These are phyloP conservation scores for Scutellaria minor DNA, from an alignment of 257 asterid genomes.

Conservation along the genomic window DNA sequence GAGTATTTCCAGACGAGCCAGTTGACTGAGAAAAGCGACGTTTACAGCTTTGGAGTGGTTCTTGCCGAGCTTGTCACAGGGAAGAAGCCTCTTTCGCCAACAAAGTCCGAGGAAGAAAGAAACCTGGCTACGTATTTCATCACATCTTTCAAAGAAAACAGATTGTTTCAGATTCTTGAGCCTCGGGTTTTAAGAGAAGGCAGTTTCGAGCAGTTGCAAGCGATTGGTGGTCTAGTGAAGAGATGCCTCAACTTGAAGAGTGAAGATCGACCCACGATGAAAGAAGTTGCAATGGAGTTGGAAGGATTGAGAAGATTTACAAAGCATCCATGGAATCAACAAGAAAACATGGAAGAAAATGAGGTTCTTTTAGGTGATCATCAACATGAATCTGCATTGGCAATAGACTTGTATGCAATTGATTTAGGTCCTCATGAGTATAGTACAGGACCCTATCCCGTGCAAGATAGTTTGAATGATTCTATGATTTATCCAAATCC, in stretches of 20 bases:
- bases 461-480: too few relatives aligned
- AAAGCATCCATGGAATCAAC: background rate
- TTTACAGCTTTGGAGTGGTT: constrained; percentile 38
- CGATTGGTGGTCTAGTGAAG: constrained; percentile 27
- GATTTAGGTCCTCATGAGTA: too few relatives aligned
- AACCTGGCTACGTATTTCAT: constrained; percentile 28
- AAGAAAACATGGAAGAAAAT: background rate
- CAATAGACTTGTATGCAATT: too few relatives aligned
- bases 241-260: constrained; percentile 28
- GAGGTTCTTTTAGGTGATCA: too few relatives aligned
- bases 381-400: too few relatives aligned
- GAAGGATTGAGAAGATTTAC: constrained; percentile 11
- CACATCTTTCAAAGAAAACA: constrained; percentile 24
- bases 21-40: constrained; percentile 49
- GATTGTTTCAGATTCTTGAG: constrained; percentile 31
- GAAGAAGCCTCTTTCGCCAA: constrained; percentile 21
- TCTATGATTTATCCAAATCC: too few relatives aligned
- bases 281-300: constrained; percentile 33
- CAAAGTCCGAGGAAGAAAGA: constrained; percentile 8
- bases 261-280: constrained; percentile 34
- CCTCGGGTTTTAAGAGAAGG: constrained; percentile 30
- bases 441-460: too few relatives aligned
- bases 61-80: constrained; percentile 40
- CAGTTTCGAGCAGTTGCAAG: constrained; percentile 22
- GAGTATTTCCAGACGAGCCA: constrained; percentile 52